Evolutionary conservation across 2,329 filamentous ascomycete species (phyloP).

Genomic region (Didymella glomerata): DNA sequence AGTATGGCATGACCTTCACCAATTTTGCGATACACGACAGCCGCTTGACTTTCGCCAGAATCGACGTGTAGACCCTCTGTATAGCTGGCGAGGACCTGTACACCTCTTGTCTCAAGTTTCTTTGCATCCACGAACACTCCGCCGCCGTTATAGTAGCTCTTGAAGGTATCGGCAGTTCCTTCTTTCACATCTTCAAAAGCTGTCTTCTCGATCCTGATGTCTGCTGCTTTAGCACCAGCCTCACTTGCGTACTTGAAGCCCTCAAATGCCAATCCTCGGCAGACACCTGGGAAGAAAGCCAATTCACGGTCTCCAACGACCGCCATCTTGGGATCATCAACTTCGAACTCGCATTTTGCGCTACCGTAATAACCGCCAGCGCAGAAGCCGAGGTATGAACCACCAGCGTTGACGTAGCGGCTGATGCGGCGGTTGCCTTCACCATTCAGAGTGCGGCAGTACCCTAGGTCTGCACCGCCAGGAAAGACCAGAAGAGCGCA

Average conservation of each 20-base stretch:
- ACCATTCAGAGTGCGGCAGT: slow-evolving; percentile 87
- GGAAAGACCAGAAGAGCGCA: slow-evolving; percentile 92
- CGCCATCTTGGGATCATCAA: slow-evolving; percentile 80
- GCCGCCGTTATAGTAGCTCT: slow-evolving; percentile 91
- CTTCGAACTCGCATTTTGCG: slow-evolving; percentile 86
- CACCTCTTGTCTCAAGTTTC: slow-evolving; percentile 66
- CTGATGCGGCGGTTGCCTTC: slow-evolving; percentile 83
- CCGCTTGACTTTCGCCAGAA: slow-evolving; percentile 75
- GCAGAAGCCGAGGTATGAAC: slow-evolving; percentile 88
- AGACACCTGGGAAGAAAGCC: slow-evolving; percentile 85
- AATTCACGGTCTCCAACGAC: slow-evolving; percentile 87
- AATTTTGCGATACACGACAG: slow-evolving; percentile 82
- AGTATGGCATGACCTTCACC: slow-evolving; percentile 82
- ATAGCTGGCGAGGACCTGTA: slow-evolving; percentile 86
- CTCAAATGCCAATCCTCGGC: slow-evolving; percentile 83
- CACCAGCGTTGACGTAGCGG: slow-evolving; percentile 85
- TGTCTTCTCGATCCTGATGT: slow-evolving; percentile 69
- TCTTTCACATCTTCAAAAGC: slow-evolving; percentile 61
- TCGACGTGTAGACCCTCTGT: slow-evolving; percentile 78
- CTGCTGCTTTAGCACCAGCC: slow-evolving; percentile 77
- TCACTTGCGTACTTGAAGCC: slow-evolving; percentile 94
- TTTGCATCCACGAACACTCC: slow-evolving; percentile 87
- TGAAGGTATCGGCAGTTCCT: slow-evolving; percentile 68
- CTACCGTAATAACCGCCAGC: slow-evolving; percentile 93
- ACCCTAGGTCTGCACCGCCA: slow-evolving; percentile 91